Base-by-base conservation (phyloP, 352 stramenopile species). In the Globisporangium takayamanum region DNA sequence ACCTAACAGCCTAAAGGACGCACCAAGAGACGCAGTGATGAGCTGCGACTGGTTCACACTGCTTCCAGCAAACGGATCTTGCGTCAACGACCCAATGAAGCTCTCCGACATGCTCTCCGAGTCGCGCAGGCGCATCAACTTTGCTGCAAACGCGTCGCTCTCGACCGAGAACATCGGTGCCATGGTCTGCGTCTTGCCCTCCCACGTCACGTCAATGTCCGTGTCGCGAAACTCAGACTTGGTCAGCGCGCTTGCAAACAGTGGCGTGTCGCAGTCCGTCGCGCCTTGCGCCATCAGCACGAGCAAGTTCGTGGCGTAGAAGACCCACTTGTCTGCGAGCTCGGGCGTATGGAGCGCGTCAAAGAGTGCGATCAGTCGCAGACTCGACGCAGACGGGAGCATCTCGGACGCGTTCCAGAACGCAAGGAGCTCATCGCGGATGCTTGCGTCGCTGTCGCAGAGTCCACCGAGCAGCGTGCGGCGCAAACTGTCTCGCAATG, bases 101-200 rank as follows among this genome's bases (percentile, higher is more conserved):
- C 39, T 36, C 22, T 56, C 53, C 10, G 53, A 60, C 14, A 48
- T 18, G 28, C 39, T 53, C n/a, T 50, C 57, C 7, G 22, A 28
- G 6, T 56, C 55, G 25, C 45, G 20, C 6, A 49, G 5, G 44
- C 36, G 45, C 44, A 53, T 51, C 41, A 58, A 26, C 22, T 57
- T 66, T 15, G 60, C 50, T 41, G 57, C 73, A n/a, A 92, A 76
- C 20, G 58, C 57, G 48, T 88, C 74, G 14, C 71, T 67, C 58
- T 92, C 81, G 18, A 92, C 71, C 0, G 80, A 94, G 57, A 94
- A 94, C 46, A 94, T 59, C 14, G 84, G 84, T 0, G 72, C 69
- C 75, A 94, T 91, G 2, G 71, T 87, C 46, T 83, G 76, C 25
- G 68, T 75, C 52, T 85, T 88, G 1, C 68, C 68, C 36, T 86